A percentile compares a stretch with the other conserved stretches of the same genome.
phyloP scores from a whole-genome alignment of 1,139 yeast species.

The Kodamaea derodonti region DNA sequence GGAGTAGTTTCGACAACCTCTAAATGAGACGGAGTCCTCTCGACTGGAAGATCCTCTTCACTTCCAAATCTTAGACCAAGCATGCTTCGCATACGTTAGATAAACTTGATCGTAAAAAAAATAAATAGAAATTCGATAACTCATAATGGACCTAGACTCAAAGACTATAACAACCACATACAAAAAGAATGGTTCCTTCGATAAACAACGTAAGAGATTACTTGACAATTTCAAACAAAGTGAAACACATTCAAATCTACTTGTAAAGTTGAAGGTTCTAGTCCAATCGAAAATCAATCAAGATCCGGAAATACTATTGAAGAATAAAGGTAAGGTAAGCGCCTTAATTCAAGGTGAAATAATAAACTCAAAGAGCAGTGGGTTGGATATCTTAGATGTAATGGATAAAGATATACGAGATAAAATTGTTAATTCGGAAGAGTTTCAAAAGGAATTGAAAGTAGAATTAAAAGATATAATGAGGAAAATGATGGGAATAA shows the following conservation, averaged over 20 bases:
- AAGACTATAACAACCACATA: conserved; percentile 40
- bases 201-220: conserved; percentile 40
- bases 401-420: conserved; percentile 48
- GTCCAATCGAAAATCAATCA: conserved; percentile 45
- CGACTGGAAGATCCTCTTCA: not conserved
- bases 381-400: conserved; percentile 24
- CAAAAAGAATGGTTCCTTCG: conserved; percentile 51
- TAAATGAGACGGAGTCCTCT: conserved; percentile 6
- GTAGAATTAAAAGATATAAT: conserved; percentile 34
- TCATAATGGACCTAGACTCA: conserved; percentile 21
- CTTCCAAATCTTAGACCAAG: conserved; percentile 1
- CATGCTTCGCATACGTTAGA: too few relatives aligned
- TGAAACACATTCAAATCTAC: conserved; percentile 40
- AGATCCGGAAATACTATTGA: conserved; percentile 47
- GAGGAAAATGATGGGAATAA: conserved; percentile 31
- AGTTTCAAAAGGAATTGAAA: conserved; percentile 32
- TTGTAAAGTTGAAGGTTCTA: conserved; percentile 39
- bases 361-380: conserved; percentile 19
- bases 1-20: conserved; percentile 3
- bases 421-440: conserved; percentile 42
- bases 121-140: not conserved
- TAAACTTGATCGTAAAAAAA: too few relatives aligned
- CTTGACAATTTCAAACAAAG: conserved; percentile 43
- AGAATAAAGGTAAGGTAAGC: conserved; percentile 50
- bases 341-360: conserved; percentile 53